Conservation (phyloP, 2,329 filamentous ascomycete genomes). For the Parafenestella ontariensis region DNA sequence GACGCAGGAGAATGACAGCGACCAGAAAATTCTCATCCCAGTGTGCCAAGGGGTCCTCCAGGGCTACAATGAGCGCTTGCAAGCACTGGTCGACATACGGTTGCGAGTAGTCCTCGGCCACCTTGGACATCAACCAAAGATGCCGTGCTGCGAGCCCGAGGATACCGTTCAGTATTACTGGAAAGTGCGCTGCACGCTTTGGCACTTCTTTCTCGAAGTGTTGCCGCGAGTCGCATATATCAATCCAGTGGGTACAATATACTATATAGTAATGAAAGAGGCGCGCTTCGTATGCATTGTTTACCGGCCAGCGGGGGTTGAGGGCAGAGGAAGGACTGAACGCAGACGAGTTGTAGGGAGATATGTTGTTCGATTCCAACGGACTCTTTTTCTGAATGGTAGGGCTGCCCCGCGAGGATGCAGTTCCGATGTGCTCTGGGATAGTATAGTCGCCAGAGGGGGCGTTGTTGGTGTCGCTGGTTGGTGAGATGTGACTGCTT, state of each 20-base stretch:
- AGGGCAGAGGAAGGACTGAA: conserved; percentile 34
- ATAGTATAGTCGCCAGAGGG: not conserved
- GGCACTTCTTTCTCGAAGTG: conserved; percentile 57
- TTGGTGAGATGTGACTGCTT: conserved; percentile 14
- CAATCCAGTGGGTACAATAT: conserved; percentile 38
- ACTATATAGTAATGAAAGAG: conserved; percentile 41
- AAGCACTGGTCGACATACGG: conserved; percentile 57
- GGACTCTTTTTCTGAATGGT: conserved; percentile 22
- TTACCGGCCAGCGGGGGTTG: conserved; percentile 32
- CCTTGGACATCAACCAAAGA: conserved; percentile 49
- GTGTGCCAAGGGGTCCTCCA: conserved; percentile 51
- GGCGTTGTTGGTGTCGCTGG: not conserved
- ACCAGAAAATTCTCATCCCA: conserved; percentile 58
- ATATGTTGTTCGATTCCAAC: conserved; percentile 24
- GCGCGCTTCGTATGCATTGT: conserved; percentile 31
- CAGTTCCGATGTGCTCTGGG: conserved; percentile 5
- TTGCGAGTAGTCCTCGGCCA: conserved; percentile 53
- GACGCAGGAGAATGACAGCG: conserved; percentile 57
- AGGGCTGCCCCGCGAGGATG: conserved; percentile 21
- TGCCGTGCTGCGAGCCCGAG: conserved; percentile 57
- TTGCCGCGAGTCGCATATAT: conserved; percentile 32
- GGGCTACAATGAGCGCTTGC: conserved; percentile 55
- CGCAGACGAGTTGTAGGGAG: conserved; percentile 33
- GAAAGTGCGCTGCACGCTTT: conserved; percentile 55
- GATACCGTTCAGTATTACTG: conserved; percentile 57